These are phyloP conservation scores for Macrolepiota fuliginosa DNA, from an alignment of 768 basidiomycete genomes.

Conservation along the genomic window DNA sequence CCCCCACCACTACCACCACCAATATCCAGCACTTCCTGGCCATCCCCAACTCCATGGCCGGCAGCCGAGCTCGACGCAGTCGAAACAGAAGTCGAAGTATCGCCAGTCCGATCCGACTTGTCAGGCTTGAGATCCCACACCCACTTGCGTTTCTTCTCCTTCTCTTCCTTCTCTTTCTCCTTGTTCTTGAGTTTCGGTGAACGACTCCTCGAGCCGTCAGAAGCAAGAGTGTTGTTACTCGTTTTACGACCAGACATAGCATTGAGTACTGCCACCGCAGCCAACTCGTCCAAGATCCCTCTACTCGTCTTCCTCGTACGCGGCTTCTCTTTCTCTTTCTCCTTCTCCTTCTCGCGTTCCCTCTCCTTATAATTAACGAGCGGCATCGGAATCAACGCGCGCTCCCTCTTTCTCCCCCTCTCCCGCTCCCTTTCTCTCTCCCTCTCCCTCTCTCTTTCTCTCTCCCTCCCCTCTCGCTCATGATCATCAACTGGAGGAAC, in stretches of 20 bases:
- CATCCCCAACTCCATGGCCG: not conserved
- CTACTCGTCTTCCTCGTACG: constrained; percentile 11
- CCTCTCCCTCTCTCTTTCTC: not conserved
- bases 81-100: not conserved
- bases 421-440: not conserved
- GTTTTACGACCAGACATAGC: not conserved
- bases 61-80: not conserved
- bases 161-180: not conserved
- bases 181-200: not conserved
- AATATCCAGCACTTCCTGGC: constrained; percentile 8
- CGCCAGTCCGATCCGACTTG: not conserved
- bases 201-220: not conserved
- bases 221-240: not conserved
- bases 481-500: not conserved
- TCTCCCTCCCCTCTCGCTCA: not conserved
- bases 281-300: constrained; percentile 11
- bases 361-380: not conserved
- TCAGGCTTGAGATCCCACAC: constrained; percentile 5
- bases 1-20: not conserved
- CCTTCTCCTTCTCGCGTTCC: not conserved
- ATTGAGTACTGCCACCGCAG: constrained; percentile 6
- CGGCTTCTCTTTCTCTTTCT: constrained; percentile 2
- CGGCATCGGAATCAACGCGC: constrained; percentile 1
- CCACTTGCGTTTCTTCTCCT: constrained; percentile 8
- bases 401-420: constrained; percentile 5